Base-by-base conservation (phyloP, 495 filamentous ascomycete genomes). In the Hypoxylon cercidicola region DNA sequence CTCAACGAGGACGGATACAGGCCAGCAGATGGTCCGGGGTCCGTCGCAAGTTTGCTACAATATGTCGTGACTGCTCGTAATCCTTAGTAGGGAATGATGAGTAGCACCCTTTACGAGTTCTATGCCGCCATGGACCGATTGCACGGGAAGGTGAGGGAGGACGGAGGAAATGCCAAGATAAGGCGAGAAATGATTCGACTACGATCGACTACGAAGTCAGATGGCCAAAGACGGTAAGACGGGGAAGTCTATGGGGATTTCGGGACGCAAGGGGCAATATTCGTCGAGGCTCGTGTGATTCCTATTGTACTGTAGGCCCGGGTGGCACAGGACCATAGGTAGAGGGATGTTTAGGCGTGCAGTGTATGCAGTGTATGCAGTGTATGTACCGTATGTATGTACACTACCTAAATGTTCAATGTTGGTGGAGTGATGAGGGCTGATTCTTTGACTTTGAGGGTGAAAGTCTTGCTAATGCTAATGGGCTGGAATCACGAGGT, bases 201-300 rank as follows among this genome's bases (percentile, higher is more conserved):
- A 53, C 50, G 35, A 47, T 62, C 40, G 48, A 59, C 37, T 41
- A 34, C 15, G 53, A 55, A 60, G 55, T 52, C 60, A 60, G 65
- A 21, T 64, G 65, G 55, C 19, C 50, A 52, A 48, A 59, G 64
- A 68, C 54, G 63, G 46, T 32, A 32, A 32, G 30, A 32, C 30
- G 52, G 28, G n/a, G 1, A 16, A 25, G 25, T 43, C 35, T 58
- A 53, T 49, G 60, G 50, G 40, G 20, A 12, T 15, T n/a, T 55
- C 46, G 35, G 60, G 60, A 64, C 34, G 60, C 50, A 63, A 68
- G 60, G 64, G 65, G 43, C 50, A 45, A 64, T 43, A 35, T 68
- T 64, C 60, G 55, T 63, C 63, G 65, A 68, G 65, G 65, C 55
- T 68, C 46, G 60, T 45, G 64, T 57, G 49, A 54, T 39, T 44